Evolutionary conservation across 1,284 basidiomycete species (phyloP), one percentile per base, ranked within the genome.

Genomic region (Pyrrhoderma noxium): DNA sequence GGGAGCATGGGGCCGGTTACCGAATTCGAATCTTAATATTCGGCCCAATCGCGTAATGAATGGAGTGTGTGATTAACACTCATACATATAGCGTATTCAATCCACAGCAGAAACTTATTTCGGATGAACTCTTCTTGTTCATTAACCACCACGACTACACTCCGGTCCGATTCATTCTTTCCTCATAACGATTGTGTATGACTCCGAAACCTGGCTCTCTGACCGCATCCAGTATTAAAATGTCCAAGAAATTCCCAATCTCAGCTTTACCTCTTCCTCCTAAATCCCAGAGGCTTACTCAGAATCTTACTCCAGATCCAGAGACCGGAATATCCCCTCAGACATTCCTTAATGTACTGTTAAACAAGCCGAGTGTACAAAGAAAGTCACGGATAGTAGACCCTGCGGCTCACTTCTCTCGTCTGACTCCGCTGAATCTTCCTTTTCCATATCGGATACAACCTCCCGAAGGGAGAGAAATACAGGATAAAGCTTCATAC

Each of bases 371-470:
- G 0, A 86, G 82, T 56, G 61, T 86, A 11, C 89, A 92, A 63
- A 79, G 92, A 38, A 75, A 90, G 51, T 73, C 83, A 58, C 80
- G 76, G 57, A 72, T 77, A 47, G 73, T 79, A 58, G 73, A 74
- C 8, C 66, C 75, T 0, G 65, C 79, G 21, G 77, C 80, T 0
- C 89, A 92, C 62, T 97, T 89, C 72, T 82, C 89, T 9, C 84
- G 85, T 62, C 83, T 91, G 43, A 76, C 85, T 1, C 93, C 95
- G 0, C 78, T 92, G 52, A 90, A 92, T 4, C 60, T 89, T 0
- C 72, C 82, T 3, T 98, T 97, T 67, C 95, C 95, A 0, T 93
- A 90, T 66, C 75, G 82, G 25, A 82, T 97, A 44, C 66, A 73
- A 49, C 72, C 76, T 0, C 77, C 79, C 1, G 72, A 71, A 45